Evolutionary conservation across 2,329 filamentous ascomycete genomes (phyloP), one percentile per base, ranked within the genome.

Genomic region (Furcasterigmium sp.): DNA sequence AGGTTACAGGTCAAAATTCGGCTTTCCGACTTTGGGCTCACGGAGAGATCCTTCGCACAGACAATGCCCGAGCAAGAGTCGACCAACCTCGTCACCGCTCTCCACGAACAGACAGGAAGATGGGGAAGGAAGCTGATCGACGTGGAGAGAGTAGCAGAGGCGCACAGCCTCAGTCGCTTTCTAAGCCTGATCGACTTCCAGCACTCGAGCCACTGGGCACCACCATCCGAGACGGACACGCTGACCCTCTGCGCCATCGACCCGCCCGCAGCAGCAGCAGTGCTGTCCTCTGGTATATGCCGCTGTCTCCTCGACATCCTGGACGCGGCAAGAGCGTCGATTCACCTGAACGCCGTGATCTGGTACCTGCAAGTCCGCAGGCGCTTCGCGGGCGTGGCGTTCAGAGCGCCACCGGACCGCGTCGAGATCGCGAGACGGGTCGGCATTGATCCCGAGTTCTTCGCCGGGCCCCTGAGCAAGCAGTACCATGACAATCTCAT

Each of bases 381-480:
- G 17, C 29, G 17, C 13, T 32, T 32, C 10, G 13, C 29, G 14
- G 17, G 29, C 29, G 17, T 32, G 29, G 14, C 29, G 3, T 42
- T 39, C 44, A 46, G 37, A 28, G 38, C 39, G 39, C 42, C 39
- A 52, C 43, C 41, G 42, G 41, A 45, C 39, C 37, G 42, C 43
- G 26, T 14, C 38, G 20, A 32, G 15, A 30, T 14, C 25, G 32
- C 41, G 18, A 13, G 38, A 15, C 17, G 21, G 10, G 23, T 39
- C 23, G 37, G 37, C 6, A 15, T 39, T 3, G 37, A 39, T 14
- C 23, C 11, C 15, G 13, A n/a, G 5, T 2, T 39, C 23, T 3
- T 28, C 15, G 14, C 9, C 9, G n/a, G n/a, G 5, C 8, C 4
- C 5, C 15, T 18, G 10, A 10, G 28, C 9, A 30, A 15, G 6